phyloP scores from a whole-genome alignment of 2,329 filamentous ascomycete species.

The Cladophialophora immunda region DNA sequence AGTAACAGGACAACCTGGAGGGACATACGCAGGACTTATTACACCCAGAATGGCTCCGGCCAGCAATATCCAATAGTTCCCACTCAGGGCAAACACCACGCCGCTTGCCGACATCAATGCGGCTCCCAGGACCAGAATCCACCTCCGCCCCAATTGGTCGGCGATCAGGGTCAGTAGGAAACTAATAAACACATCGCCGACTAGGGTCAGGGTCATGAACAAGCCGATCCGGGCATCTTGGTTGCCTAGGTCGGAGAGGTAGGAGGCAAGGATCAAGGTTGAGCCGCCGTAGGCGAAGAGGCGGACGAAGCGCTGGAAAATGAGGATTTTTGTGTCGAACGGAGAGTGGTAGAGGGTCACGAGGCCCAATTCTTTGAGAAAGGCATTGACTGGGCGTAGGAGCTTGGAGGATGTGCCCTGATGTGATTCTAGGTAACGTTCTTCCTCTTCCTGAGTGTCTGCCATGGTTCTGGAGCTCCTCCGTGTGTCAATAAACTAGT shows the following conservation, averaged over 20 bases:
- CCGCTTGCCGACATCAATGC: conserved; percentile 65
- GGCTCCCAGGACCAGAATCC: conserved; percentile 63
- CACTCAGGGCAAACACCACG: conserved; percentile 60
- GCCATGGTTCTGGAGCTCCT: background rate
- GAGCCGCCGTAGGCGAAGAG: conserved; percentile 72
- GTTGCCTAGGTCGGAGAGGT: conserved; percentile 65
- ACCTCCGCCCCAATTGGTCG: conserved; percentile 64
- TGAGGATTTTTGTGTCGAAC: conserved; percentile 51
- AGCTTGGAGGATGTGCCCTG: conserved; percentile 14
- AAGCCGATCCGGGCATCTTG: conserved; percentile 68
- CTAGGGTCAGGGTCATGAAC: conserved; percentile 71
- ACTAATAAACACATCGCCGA: conserved; percentile 68
- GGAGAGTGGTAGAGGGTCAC: conserved; percentile 49
- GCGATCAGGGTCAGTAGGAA: conserved; percentile 67
- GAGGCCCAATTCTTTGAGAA: conserved; percentile 47
- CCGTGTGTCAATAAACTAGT: background rate
- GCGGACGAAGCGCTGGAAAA: conserved; percentile 57
- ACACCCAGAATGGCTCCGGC: conserved; percentile 67
- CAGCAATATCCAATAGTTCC: conserved; percentile 67
- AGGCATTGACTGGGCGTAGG: conserved; percentile 16
- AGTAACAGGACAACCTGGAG: background rate
- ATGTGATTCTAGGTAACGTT: conserved; percentile 2
- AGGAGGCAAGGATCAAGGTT: conserved; percentile 68
- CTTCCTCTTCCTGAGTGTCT: conserved; percentile 1
- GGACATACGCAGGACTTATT: conserved; percentile 60